Evolutionary conservation across 2,329 filamentous ascomycete genomes (phyloP), one percentile per base, ranked within the genome.

Genomic region (Thermomyces lanuginosus): DNA sequence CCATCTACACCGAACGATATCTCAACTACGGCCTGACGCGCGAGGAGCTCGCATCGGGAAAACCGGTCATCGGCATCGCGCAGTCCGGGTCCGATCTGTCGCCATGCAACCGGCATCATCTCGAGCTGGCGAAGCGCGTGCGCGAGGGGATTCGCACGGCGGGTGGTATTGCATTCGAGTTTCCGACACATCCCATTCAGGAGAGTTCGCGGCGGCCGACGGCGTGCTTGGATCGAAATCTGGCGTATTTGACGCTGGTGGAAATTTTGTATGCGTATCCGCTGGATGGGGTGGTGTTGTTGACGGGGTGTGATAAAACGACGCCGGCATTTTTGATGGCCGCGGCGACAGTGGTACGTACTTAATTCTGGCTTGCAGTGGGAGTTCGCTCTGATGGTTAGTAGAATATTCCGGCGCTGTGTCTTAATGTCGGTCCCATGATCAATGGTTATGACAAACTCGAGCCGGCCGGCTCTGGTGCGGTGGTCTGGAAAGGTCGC

Each of bases 271-370:
- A 55, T 30, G 57, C 52, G 0, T 64, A 64, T 43, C 58, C 58
- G 3, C 44, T 65, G 25, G 61, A 65, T 37, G 61, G 61, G 12
- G 55, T 65, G 12, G 61, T 65, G 9, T 42, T 64, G 14, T 46
- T 64, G 26, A 64, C 61, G 0, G 61, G 61, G 6, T 65, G 61
- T 42, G 61, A 65, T 35, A 65, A 65, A 51, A 65, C 60, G 4
- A 64, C 60, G 0, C 61, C 61, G 8, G 61, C 60, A 8, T 57
- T 51, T 27, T 42, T 65, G 24, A 65, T 65, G 61, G 61, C 61
- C 8, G 61, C 61, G 4, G 60, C 60, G 20, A 63, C 60, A 2
- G 51, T 65, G 41, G 53, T 56, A 32, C 31, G 43, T 46, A 11
- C 17, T 19, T 26, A 12, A 30, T 19, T 21, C n/a, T 8, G n/a